phyloP scores from a whole-genome alignment of 2,329 filamentous ascomycete species.

The Cladosporium cucumerinum region DNA sequence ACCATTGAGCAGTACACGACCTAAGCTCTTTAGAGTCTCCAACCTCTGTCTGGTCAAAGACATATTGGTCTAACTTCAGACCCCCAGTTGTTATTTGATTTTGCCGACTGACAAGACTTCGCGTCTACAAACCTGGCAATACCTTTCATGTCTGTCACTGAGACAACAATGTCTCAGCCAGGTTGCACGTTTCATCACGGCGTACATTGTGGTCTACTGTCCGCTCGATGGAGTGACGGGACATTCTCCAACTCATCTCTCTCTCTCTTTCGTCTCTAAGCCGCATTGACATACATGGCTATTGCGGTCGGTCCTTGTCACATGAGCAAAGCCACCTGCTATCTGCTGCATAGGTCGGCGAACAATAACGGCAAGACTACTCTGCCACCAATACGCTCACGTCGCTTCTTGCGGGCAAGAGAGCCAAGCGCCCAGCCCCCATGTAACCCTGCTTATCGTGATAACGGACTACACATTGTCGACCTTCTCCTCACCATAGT shows the following conservation, averaged over 20 bases:
- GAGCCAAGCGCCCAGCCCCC: slow-evolving; percentile 10
- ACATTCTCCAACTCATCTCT: neutral
- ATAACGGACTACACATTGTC: neutral
- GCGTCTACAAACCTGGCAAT: neutral
- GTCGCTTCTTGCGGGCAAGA: slow-evolving; percentile 4
- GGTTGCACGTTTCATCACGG: neutral
- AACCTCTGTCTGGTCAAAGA: neutral
- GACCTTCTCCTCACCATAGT: slow-evolving; percentile 10
- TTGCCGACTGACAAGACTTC: neutral
- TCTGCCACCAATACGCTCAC: slow-evolving; percentile 9
- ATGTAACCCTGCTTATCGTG: slow-evolving; percentile 14
- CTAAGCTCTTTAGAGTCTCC: neutral
- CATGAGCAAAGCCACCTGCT: neutral
- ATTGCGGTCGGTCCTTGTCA: neutral
- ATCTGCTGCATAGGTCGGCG: slow-evolving; percentile 4
- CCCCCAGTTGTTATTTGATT: neutral
- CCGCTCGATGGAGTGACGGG: neutral
- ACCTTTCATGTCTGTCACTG: slow-evolving; percentile 5
- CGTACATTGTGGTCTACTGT: neutral
- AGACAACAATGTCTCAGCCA: slow-evolving; percentile 13
- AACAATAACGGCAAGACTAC: neutral
- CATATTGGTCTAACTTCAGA: neutral
- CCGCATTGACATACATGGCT: neutral
- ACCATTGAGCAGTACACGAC: neutral
- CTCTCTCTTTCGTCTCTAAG: neutral